Evolutionary conservation across 495 filamentous ascomycete genomes (phyloP).

Genomic region (Chlorociboria aeruginascens): DNA sequence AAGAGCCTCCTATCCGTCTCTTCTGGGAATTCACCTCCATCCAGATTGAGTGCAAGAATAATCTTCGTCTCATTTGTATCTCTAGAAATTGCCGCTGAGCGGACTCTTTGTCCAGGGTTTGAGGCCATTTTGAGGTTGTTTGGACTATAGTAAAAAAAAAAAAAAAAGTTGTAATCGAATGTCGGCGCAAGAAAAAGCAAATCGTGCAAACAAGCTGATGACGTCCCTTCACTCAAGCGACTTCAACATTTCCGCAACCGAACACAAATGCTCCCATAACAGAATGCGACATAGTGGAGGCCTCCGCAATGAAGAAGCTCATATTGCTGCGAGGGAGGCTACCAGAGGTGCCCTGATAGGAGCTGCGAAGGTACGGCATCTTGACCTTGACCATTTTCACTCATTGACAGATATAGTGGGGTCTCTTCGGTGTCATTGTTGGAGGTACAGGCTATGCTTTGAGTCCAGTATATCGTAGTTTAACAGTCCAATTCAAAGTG

Average conservation of each 20-base stretch:
- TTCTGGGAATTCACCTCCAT: slow-evolving; percentile 72
- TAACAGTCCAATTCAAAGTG: slow-evolving; percentile 88
- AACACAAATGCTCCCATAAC: slow-evolving; percentile 3
- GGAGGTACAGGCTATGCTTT: slow-evolving; percentile 43
- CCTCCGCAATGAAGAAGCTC: slow-evolving; percentile 41
- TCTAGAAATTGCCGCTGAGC: slow-evolving; percentile 66
- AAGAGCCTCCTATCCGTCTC: slow-evolving; percentile 33
- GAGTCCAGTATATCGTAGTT: slow-evolving; percentile 64
- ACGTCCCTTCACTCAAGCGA: slow-evolving; percentile 2
- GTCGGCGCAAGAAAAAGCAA: neutral
- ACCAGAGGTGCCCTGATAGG: slow-evolving; percentile 46
- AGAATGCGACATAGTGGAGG: slow-evolving; percentile 14
- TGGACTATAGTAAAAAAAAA: neutral
- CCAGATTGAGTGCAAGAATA: slow-evolving; percentile 77
- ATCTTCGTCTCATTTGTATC: slow-evolving; percentile 97
- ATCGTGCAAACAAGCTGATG: slow-evolving; percentile 2
- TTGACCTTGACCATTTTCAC: neutral
- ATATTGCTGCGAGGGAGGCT: slow-evolving; percentile 49
- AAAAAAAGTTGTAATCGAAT: neutral
- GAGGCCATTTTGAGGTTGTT: slow-evolving; percentile 23
- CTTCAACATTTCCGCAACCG: neutral
- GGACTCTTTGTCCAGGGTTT: slow-evolving; percentile 21
- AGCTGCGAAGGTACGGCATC: slow-evolving; percentile 37
- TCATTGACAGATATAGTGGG: slow-evolving; percentile 36
- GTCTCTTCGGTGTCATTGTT: slow-evolving; percentile 41